Percentiles rank a stretch among this genome's conserved stretches.
Evolutionary conservation across 257 asterid species (phyloP).

Genomic region (Solanum ahanhuiri): DNA sequence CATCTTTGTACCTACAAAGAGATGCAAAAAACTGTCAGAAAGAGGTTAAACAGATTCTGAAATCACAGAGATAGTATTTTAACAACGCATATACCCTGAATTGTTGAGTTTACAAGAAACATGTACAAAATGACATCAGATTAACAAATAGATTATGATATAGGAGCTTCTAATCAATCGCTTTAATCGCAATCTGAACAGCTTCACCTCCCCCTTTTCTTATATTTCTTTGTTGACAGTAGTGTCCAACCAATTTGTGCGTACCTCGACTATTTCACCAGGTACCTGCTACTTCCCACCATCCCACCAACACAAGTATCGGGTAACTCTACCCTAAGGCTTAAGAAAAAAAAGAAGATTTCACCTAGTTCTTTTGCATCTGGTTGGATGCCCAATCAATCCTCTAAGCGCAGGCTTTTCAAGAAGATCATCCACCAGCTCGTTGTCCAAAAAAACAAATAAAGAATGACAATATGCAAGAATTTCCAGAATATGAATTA

Average conservation of each 20-base stretch:
- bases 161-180: not conserved
- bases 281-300: not conserved
- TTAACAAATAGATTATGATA: not conserved
- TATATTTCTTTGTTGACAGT: not conserved
- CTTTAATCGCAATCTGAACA: not conserved
- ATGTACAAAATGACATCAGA: not conserved
- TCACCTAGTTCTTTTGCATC: not conserved
- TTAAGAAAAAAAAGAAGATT: not conserved
- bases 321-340: not conserved
- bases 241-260: not conserved
- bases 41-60: not conserved
- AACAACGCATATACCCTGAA: not conserved
- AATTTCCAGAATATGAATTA: not conserved
- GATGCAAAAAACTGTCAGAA: not conserved
- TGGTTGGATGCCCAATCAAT: not conserved
- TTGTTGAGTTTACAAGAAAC: not conserved
- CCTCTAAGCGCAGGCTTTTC: not conserved
- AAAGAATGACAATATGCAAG: not conserved
- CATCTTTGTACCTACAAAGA: conserved; percentile 77
- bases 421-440: not conserved
- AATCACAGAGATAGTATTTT: not conserved
- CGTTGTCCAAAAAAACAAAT: not conserved
- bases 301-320: not conserved
- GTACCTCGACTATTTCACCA: not conserved
- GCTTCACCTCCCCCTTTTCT: not conserved